phyloP scores from a whole-genome alignment of 352 stramenopile genomes.

The Thalassiosira oceanica region DNA sequence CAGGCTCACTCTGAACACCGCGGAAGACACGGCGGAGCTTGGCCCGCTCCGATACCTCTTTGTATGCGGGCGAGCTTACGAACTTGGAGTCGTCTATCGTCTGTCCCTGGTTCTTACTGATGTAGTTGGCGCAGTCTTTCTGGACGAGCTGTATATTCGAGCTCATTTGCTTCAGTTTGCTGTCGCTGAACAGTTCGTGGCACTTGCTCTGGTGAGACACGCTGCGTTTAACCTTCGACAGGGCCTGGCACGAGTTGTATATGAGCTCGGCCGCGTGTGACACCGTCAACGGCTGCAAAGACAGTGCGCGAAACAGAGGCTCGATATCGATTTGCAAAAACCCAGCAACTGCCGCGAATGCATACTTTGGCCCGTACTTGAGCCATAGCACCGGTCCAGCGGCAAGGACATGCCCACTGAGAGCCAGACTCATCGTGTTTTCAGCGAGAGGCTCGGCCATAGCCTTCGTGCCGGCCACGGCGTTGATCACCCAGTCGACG shows the following conservation, averaged over 20 bases:
- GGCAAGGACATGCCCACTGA: conserved; percentile 65
- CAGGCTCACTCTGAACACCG: conserved; percentile 30
- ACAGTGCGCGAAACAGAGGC: conserved; percentile 58
- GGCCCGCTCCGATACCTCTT: conserved; percentile 44
- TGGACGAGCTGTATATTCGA: conserved; percentile 50
- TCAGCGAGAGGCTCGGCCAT: conserved; percentile 58
- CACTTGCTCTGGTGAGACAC: conserved; percentile 23
- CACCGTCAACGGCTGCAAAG: conserved; percentile 70
- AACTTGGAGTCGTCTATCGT: conserved; percentile 43
- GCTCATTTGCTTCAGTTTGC: conserved; percentile 35
- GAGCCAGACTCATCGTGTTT: conserved; percentile 57
- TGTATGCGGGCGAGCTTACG: conserved; percentile 47
- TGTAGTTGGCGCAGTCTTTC: conserved; percentile 47
- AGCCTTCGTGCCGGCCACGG: conserved; percentile 45
- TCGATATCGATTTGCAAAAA: conserved; percentile 66
- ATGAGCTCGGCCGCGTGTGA: conserved; percentile 66
- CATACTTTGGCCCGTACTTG: conserved; percentile 74
- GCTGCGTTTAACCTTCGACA: conserved; percentile 42
- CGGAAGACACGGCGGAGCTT: conserved; percentile 44
- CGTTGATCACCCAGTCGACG: conserved; percentile 66
- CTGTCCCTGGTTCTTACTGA: conserved; percentile 33
- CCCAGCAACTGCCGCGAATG: conserved; percentile 68
- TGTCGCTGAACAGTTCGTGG: conserved; percentile 56
- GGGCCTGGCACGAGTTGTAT: conserved; percentile 47
- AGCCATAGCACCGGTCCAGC: conserved; percentile 70